A percentile compares a stretch with the other conserved stretches of the same genome.
These are phyloP conservation scores for Furcasterigmium furcatum DNA, from an alignment of 2,329 filamentous ascomycete genomes.

Conservation along the genomic window DNA sequence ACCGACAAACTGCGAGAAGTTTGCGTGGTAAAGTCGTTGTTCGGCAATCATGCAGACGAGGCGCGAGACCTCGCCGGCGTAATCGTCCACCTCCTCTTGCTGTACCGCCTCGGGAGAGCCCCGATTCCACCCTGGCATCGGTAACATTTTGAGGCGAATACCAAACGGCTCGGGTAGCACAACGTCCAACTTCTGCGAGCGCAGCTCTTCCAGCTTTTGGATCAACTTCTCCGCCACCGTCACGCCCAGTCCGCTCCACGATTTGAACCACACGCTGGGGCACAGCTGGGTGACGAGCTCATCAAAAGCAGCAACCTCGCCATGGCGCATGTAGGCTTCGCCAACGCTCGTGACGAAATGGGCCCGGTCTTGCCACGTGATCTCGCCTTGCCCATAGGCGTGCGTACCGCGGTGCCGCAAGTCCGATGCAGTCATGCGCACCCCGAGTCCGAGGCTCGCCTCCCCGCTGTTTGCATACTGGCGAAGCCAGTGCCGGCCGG, in stretches of 20 bases:
- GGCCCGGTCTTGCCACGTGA: no score
- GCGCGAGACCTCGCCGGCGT: conserved; percentile 6
- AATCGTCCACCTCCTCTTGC: not conserved
- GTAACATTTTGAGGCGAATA: conserved; percentile 11
- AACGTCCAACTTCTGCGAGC: not conserved
- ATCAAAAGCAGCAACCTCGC: no score
- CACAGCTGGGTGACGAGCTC: no score
- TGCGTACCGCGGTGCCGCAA: not conserved
- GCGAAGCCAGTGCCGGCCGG: conserved; percentile 24
- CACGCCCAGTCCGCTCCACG: conserved; percentile 15
- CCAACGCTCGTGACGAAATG: no score
- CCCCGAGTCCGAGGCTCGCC: conserved; percentile 2
- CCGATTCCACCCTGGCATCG: conserved; percentile 6
- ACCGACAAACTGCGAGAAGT: conserved; percentile 13
- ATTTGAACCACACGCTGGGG: no score
- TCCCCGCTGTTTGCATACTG: conserved; percentile 12
- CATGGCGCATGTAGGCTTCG: no score
- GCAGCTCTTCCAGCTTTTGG: conserved; percentile 7
- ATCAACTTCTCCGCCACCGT: conserved; percentile 17
- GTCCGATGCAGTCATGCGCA: conserved; percentile 2
- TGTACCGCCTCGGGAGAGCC: not conserved
- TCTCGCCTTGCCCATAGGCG: not conserved
- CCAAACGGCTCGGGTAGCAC: conserved; percentile 13
- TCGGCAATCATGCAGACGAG: conserved; percentile 10
- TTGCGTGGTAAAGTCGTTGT: conserved; percentile 17